Evolutionary conservation across 768 basidiomycete species (phyloP).

Genomic region (Podaxis carcinomalis): DNA sequence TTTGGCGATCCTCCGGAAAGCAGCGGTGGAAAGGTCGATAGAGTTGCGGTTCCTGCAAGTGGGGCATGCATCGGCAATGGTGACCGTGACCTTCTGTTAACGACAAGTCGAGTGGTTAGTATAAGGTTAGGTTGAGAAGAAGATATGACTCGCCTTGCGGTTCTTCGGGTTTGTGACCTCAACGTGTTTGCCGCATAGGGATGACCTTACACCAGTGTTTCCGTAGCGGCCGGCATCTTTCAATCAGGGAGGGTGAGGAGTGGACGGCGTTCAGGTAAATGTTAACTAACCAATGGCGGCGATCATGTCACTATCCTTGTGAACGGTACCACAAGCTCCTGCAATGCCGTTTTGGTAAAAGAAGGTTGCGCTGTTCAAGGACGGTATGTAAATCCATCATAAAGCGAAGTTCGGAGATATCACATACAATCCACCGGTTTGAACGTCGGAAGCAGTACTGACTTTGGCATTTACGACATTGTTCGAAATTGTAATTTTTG

Average conservation of each 20-base stretch:
- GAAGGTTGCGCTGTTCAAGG: slow-evolving; percentile 49
- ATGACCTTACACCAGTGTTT: slow-evolving; percentile 37
- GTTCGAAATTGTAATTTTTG: slow-evolving; percentile 10
- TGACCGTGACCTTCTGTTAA: slow-evolving; percentile 47
- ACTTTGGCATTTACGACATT: slow-evolving; percentile 7
- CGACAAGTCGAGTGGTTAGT: slow-evolving; percentile 2
- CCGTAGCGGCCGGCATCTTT: slow-evolving; percentile 53
- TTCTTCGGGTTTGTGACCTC: slow-evolving; percentile 58
- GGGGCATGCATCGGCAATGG: slow-evolving; percentile 79
- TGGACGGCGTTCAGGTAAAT: slow-evolving; percentile 11
- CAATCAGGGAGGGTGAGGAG: slow-evolving; percentile 2
- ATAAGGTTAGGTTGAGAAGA: background rate
- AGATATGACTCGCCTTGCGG: slow-evolving; percentile 34
- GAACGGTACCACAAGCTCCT: slow-evolving; percentile 73
- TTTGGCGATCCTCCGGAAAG: slow-evolving; percentile 57
- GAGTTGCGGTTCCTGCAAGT: slow-evolving; percentile 63
- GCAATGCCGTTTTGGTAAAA: slow-evolving; percentile 69
- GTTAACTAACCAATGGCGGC: slow-evolving; percentile 55
- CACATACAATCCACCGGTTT: slow-evolving; percentile 45
- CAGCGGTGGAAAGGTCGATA: slow-evolving; percentile 68
- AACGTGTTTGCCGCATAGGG: slow-evolving; percentile 64
- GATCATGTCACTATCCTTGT: slow-evolving; percentile 54
- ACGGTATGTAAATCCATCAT: slow-evolving; percentile 12
- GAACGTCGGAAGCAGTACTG: slow-evolving; percentile 14
- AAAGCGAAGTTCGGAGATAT: background rate